A percentile compares a stretch with the other conserved stretches of the same genome.
phyloP scores from a whole-genome alignment of 139 green algal species.

The Chlorella sp. region DNA sequence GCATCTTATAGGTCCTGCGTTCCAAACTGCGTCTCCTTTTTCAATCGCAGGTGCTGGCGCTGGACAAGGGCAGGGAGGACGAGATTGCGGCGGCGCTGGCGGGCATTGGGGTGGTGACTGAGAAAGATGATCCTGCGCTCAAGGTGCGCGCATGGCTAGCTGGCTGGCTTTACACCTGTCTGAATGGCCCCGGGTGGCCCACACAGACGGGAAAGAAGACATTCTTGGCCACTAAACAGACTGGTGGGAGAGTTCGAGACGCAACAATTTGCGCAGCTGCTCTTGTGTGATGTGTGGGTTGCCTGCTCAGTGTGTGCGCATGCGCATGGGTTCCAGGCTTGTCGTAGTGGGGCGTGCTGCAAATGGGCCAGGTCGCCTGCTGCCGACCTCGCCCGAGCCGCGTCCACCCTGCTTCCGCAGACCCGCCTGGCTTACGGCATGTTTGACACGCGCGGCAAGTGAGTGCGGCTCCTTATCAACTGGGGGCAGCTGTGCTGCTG shows the following conservation, averaged over 20 bases:
- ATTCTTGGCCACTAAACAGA: no score
- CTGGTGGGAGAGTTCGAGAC: no score
- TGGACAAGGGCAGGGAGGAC: conserved; percentile 49
- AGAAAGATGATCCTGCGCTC: conserved; percentile 48
- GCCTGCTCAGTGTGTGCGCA: no score
- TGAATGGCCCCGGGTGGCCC: no score
- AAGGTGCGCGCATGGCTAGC: background rate
- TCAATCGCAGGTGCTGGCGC: conserved; percentile 54
- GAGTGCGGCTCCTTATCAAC: background rate
- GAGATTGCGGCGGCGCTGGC: conserved; percentile 54
- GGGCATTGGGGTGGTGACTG: conserved; percentile 74
- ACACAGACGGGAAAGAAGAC: no score
- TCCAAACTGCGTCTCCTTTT: no score
- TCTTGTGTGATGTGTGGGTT: no score
- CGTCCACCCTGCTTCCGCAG: conserved; percentile 27
- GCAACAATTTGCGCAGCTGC: no score
- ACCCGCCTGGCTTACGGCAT: conserved; percentile 87
- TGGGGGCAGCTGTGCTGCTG: no score
- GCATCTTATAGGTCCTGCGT: no score
- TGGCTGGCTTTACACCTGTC: background rate
- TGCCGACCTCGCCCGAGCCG: background rate
- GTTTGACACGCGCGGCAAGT: conserved; percentile 92
- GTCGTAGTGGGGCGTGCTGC: no score
- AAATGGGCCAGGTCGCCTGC: background rate
- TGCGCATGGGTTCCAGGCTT: no score